A percentile compares a stretch with the other conserved stretches of the same genome.
These are phyloP conservation scores for Monilinia fructigena DNA, from an alignment of 2,329 filamentous ascomycete species.

Conservation along the genomic window DNA sequence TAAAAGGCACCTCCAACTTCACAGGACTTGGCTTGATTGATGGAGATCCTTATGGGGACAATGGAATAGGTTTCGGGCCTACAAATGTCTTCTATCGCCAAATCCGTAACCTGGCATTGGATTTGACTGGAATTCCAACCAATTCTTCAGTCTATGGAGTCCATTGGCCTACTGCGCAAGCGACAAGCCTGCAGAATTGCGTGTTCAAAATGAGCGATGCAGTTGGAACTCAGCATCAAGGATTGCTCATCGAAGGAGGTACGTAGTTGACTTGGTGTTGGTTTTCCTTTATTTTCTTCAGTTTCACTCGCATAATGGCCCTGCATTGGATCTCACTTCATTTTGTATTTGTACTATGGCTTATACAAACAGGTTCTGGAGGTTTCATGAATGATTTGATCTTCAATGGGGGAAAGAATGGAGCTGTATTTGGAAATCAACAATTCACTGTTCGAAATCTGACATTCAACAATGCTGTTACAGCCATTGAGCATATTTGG, in stretches of 20 bases:
- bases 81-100: constrained; percentile 67
- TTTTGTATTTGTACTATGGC: constrained; percentile 29
- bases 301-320: background rate
- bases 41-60: constrained; percentile 72
- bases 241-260: constrained; percentile 58
- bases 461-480: constrained; percentile 46
- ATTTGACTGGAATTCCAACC: constrained; percentile 44
- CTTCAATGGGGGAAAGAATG: constrained; percentile 60
- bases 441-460: constrained; percentile 61
- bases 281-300: background rate
- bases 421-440: constrained; percentile 61
- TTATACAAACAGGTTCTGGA: constrained; percentile 46
- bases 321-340: background rate
- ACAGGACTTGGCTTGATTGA: constrained; percentile 77
- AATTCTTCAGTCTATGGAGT: constrained; percentile 43
- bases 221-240: constrained; percentile 51
- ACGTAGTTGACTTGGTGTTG: constrained; percentile 6
- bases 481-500: constrained; percentile 57
- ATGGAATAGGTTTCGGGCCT: constrained; percentile 72
- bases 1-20: constrained; percentile 72
- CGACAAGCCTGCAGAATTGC: constrained; percentile 61
- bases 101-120: constrained; percentile 64
- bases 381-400: constrained; percentile 59
- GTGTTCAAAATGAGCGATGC: constrained; percentile 55
- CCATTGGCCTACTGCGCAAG: constrained; percentile 55